Evolutionary conservation across 176 grass and related monocot genomes (phyloP), one percentile per base, ranked within the genome.

Genomic region (Oryza australiensis): DNA sequence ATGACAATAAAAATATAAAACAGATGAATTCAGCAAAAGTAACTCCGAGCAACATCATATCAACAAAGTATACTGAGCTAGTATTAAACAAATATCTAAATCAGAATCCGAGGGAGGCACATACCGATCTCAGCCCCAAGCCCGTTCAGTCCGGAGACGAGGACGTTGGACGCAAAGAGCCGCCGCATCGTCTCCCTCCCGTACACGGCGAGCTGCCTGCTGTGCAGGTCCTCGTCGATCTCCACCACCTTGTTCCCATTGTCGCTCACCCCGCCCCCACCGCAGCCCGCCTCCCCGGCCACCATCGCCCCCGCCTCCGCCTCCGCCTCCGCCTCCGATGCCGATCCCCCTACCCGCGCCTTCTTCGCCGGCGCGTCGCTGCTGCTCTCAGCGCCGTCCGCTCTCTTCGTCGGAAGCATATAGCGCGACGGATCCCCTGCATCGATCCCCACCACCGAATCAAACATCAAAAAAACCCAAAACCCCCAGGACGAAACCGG

Each of bases 201-300:
- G 26, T 97, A 97, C 27, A 97, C 89, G 9, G 87, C 91, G 27
- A 97, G 92, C 83, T 92, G 91, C 60, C 89, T 84, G 55, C 89
- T 97, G 76, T 92, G 94, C n/a, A 94, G 84, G 64, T 90, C 89
- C 92, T 94, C 87, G 12, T 97, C 94, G 66, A 97, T 97, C 72
- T 87, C 87, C 38, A 73, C 35, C 66, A 78, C 75, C 20, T 76
- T 77, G 23, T 73, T 88, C 26, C 82, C 86, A 45, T 81, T 82
- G 42, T 28, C 40, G 34, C 59, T 30, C 32, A 74, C 74, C 16
- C 53, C 28, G 13, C 27, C 35, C 48, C 48, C 48, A 30, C 60
- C 24, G 26, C 66, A 13, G 3, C 16, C 78, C 51, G 41, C 26
- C 37, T 68, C 63, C 40, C 65, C 53, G 5, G 43, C 59, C 62